Conservation (phyloP, 345 rosid genomes). For the Arabidopsis suecica region DNA sequence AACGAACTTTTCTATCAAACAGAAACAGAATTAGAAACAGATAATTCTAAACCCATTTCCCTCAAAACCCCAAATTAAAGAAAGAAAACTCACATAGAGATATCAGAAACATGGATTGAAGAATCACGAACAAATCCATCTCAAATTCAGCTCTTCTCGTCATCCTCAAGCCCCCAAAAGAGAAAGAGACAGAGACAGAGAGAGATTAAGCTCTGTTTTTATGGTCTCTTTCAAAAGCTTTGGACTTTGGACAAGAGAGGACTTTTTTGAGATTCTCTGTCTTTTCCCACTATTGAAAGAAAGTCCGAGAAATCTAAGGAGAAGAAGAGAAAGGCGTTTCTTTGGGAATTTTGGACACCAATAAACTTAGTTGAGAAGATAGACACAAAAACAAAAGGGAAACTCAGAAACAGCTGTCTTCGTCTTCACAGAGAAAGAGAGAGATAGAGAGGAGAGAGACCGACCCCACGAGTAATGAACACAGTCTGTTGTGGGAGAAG, state of each 20-base stretch:
- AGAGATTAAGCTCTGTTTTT: not conserved
- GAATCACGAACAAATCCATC: conserved; percentile 40
- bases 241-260: conserved; percentile 24
- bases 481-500: conserved; percentile 44
- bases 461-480: conserved; percentile 51
- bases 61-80: conserved; percentile 17
- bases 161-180: conserved; percentile 27
- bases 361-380: conserved; percentile 30
- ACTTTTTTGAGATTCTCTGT: conserved; percentile 20
- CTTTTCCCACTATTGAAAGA: conserved; percentile 35
- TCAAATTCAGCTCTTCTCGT: conserved; percentile 37
- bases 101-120: conserved; percentile 35
- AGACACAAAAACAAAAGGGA: conserved; percentile 29
- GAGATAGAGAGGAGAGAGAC: conserved; percentile 20
- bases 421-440: conserved; percentile 38
- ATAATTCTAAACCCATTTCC: not conserved
- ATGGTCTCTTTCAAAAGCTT: conserved; percentile 33
- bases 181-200: not conserved
- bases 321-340: conserved; percentile 24
- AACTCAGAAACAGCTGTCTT: conserved; percentile 47
- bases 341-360: not conserved
- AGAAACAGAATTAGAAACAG: conserved; percentile 48
- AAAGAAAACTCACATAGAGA: conserved; percentile 41
- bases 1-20: conserved; percentile 17
- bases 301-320: conserved; percentile 20